Evolutionary conservation across 2,329 filamentous ascomycete species (phyloP).

Genomic region (Escovopsis sp.): DNA sequence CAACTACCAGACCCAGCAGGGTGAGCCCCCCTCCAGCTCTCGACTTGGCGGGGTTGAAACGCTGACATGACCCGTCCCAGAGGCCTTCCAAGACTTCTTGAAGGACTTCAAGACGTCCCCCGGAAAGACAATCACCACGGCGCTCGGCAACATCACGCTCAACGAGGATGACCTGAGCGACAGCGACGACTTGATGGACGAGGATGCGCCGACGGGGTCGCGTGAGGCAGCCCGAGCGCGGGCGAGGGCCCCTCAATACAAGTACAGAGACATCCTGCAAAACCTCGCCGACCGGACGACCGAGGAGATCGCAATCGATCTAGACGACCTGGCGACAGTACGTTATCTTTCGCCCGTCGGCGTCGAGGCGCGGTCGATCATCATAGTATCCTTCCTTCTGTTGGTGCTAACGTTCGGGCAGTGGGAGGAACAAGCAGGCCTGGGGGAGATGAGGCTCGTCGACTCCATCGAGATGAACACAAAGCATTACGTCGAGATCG

Average conservation of each 20-base stretch:
- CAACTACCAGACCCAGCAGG: constrained; percentile 76
- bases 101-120: constrained; percentile 71
- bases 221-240: constrained; percentile 34
- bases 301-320: constrained; percentile 68
- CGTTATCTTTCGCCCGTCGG: constrained; percentile 12
- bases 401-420: constrained; percentile 18
- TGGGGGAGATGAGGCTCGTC: constrained; percentile 55
- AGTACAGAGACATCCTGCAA: constrained; percentile 82
- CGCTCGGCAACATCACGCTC: constrained; percentile 71
- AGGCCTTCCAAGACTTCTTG: constrained; percentile 77
- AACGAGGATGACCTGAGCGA: constrained; percentile 77
- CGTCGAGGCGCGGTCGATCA: background rate
- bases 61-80: constrained; percentile 26
- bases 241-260: constrained; percentile 49
- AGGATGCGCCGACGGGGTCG: constrained; percentile 47
- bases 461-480: constrained; percentile 81
- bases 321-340: constrained; percentile 74
- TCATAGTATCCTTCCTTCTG: too few species aligned
- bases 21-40: constrained; percentile 31
- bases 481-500: constrained; percentile 85
- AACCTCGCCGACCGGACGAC: constrained; percentile 67
- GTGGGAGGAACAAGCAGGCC: constrained; percentile 61
- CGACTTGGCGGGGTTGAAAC: background rate
- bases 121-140: constrained; percentile 59
- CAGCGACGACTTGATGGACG: constrained; percentile 87